phyloP scores from a whole-genome alignment of 2,329 filamentous ascomycete genomes.

The Rasamsonia emersonii region DNA sequence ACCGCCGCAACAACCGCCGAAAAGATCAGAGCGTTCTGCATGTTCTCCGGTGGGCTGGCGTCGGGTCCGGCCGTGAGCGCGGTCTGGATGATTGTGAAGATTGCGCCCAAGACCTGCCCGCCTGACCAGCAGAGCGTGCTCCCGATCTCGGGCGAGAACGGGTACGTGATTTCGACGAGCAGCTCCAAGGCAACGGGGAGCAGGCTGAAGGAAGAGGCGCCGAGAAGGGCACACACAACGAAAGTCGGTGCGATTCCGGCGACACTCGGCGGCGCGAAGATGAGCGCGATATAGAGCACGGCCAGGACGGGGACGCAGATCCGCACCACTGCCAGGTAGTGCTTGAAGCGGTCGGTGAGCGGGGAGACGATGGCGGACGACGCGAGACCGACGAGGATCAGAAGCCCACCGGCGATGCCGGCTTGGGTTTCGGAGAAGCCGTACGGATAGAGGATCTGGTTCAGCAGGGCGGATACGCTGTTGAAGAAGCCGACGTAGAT shows the following conservation, averaged over 20 bases:
- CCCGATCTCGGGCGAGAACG: constrained; percentile 76
- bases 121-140: constrained; percentile 77
- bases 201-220: constrained; percentile 69
- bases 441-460: constrained; percentile 83
- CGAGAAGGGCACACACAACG: constrained; percentile 64
- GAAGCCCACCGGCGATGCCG: constrained; percentile 78
- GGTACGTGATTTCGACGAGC: constrained; percentile 78
- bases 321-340: constrained; percentile 66
- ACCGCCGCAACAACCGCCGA: constrained; percentile 61
- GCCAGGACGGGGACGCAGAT: constrained; percentile 66
- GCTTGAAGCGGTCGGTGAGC: constrained; percentile 75
- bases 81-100: constrained; percentile 78
- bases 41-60: constrained; percentile 57
- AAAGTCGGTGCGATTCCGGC: constrained; percentile 51
- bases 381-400: constrained; percentile 82
- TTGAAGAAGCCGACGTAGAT: constrained; percentile 93
- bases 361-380: constrained; percentile 68
- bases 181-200: constrained; percentile 82
- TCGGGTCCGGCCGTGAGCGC: constrained; percentile 50
- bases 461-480: constrained; percentile 75
- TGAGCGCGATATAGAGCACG: constrained; percentile 63
- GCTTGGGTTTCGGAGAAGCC: constrained; percentile 75
- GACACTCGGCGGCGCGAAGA: constrained; percentile 65
- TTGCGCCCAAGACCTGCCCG: constrained; percentile 74
- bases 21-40: constrained; percentile 70